Conservation (phyloP, 306 rosid species). For the Echinosophora koreensis region DNA sequence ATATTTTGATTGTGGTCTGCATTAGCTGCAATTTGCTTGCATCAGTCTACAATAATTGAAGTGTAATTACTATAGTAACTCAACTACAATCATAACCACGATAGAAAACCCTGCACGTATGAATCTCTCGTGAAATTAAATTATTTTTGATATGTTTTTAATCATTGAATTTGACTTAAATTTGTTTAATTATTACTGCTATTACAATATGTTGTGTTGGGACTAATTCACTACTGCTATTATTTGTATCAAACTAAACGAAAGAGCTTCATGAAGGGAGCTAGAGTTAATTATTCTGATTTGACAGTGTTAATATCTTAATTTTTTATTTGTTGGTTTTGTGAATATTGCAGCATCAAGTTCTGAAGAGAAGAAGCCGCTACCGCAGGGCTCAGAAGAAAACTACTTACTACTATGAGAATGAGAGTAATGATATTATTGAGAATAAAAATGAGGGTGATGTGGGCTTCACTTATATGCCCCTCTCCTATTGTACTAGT, state of each 20-base stretch:
- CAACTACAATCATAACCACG: no score
- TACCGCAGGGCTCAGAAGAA: background rate
- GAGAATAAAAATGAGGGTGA: conserved; percentile 2
- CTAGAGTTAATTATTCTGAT: background rate
- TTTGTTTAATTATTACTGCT: background rate
- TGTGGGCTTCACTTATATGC: background rate
- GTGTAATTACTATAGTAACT: no score
- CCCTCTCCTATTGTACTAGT: background rate
- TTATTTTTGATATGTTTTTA: background rate
- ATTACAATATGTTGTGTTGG: background rate
- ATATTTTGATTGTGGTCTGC: no score
- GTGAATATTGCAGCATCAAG: conserved; percentile 1
- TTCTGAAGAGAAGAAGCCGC: background rate
- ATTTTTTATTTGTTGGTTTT: background rate
- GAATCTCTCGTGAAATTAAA: background rate
- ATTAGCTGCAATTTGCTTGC: no score
- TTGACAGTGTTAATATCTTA: background rate
- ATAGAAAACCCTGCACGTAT: no score
- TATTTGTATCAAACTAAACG: background rate
- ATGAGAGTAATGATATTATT: background rate
- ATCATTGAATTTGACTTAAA: background rate
- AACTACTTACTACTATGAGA: background rate
- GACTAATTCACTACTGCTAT: background rate
- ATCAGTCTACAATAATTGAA: no score
- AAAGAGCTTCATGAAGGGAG: background rate